A percentile compares a stretch with the other conserved stretches of the same genome.
phyloP scores from a whole-genome alignment of 1,284 basidiomycete species.

The Apiotrichum mycotoxinovorans region DNA sequence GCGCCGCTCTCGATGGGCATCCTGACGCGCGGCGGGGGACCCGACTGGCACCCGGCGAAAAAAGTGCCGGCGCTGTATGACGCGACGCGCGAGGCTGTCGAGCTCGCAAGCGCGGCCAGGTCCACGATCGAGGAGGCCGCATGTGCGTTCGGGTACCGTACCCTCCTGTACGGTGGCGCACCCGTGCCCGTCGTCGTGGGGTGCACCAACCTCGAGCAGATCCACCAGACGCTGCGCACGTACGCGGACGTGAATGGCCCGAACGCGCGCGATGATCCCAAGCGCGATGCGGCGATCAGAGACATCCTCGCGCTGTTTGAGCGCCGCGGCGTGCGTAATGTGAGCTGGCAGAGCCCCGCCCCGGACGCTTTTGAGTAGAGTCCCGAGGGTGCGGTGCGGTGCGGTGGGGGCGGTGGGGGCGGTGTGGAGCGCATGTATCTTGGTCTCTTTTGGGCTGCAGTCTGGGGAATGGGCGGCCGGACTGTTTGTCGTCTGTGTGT shows the following conservation, averaged over 20 bases:
- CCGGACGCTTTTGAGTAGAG: conserved; percentile 8
- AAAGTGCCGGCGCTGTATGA: conserved; percentile 18
- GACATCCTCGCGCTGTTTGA: conserved; percentile 55
- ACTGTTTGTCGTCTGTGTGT: no score
- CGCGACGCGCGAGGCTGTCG: conserved; percentile 26
- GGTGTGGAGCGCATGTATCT: no score
- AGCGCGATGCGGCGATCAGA: conserved; percentile 56
- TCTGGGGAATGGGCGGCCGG: no score
- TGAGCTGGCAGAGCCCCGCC: conserved; percentile 38
- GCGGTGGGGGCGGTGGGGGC: no score
- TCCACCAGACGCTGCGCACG: conserved; percentile 66
- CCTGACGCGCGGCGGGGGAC: conserved; percentile 62
- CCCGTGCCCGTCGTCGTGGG: conserved; percentile 69
- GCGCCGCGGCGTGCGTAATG: conserved; percentile 58
- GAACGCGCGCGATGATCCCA: conserved; percentile 39
- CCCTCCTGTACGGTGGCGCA: conserved; percentile 40
- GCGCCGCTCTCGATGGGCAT: conserved; percentile 92
- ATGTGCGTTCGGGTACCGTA: conserved; percentile 65
- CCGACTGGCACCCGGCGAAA: conserved; percentile 79
- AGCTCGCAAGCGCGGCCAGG: conserved; percentile 31
- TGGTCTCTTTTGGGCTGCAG: no score
- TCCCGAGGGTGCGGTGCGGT: no score
- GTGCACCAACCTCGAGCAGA: conserved; percentile 64
- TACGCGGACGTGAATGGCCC: conserved; percentile 61
- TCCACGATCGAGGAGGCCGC: conserved; percentile 63